Percentiles rank a stretch among this genome's conserved stretches.
These are phyloP conservation scores for Acer saccharum DNA, from an alignment of 345 rosid genomes.

Conservation along the genomic window DNA sequence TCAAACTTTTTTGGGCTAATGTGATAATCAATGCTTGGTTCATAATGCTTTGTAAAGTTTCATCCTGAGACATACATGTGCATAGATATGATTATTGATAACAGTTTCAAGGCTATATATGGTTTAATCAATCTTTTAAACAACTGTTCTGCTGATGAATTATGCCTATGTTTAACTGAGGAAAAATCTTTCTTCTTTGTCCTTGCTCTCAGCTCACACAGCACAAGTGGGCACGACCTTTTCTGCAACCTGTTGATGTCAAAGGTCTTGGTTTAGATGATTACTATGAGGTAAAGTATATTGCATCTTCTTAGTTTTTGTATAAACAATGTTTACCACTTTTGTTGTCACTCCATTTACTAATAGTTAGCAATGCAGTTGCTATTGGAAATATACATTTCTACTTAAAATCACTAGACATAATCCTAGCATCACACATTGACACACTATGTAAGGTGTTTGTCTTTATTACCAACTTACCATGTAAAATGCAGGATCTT, in stretches of 20 bases:
- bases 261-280: constrained; percentile 83
- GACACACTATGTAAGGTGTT: not conserved
- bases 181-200: not conserved
- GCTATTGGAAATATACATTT: not conserved
- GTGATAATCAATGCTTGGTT: not conserved
- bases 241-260: constrained; percentile 90
- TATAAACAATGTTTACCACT: not conserved
- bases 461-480: not conserved
- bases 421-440: not conserved
- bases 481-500: not conserved
- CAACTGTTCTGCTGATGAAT: not conserved
- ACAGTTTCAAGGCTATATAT: not conserved
- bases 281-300: constrained; percentile 64
- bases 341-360: not conserved
- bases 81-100: not conserved
- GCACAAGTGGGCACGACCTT: constrained; percentile 91
- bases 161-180: not conserved
- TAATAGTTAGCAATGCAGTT: not conserved
- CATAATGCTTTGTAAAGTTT: not conserved
- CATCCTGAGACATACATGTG: not conserved
- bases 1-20: not conserved
- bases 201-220: constrained; percentile 62
- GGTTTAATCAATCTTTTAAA: not conserved
- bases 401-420: not conserved
- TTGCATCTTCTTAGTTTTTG: not conserved